Percentiles rank a stretch among this genome's conserved stretches.
These are phyloP conservation scores for Lagenaria siceraria DNA, from an alignment of 306 rosid species.

Conservation along the genomic window DNA sequence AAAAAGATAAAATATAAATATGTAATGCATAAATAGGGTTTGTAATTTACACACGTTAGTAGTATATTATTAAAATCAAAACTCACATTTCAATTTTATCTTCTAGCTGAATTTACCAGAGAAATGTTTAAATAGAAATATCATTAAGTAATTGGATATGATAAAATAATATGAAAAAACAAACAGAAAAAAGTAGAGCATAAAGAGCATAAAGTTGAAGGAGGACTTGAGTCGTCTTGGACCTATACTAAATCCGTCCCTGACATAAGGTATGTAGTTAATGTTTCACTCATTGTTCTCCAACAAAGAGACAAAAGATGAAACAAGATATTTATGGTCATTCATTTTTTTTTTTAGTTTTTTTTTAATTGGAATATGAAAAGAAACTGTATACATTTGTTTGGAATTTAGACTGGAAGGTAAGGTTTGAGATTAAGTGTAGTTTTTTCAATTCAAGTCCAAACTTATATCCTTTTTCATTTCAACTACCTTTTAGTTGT, in stretches of 20 bases:
- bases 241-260: no score
- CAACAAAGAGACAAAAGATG: neutral
- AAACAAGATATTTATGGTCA: neutral
- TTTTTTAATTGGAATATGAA: neutral
- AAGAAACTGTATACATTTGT: neutral
- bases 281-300: neutral
- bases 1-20: neutral
- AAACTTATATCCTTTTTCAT: neutral
- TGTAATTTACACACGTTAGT: neutral
- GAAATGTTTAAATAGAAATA: no score
- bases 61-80: neutral
- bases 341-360: neutral
- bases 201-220: no score
- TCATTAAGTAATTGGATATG: no score
- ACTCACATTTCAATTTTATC: no score
- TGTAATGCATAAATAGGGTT: neutral
- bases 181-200: no score
- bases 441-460: neutral
- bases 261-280: no score
- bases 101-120: no score
- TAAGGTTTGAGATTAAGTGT: neutral
- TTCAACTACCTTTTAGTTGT: neutral
- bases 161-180: no score
- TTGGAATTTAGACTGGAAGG: neutral
- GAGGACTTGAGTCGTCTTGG: no score